Evolutionary conservation across 2,329 filamentous ascomycete genomes (phyloP).

Genomic region (Epichloe sibirici): DNA sequence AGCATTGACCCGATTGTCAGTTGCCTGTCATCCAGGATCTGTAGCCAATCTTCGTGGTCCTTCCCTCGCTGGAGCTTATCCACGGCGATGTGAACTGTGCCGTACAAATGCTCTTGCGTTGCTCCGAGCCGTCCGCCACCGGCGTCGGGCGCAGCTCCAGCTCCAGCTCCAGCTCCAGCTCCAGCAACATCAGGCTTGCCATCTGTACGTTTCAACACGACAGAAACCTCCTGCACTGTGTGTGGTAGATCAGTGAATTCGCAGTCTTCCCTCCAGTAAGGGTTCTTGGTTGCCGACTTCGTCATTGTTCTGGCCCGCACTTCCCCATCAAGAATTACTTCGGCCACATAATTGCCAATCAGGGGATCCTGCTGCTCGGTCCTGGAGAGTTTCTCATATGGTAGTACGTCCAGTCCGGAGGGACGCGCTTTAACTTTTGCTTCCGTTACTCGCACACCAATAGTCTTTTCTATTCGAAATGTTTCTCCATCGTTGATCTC

Average conservation of each 20-base stretch:
- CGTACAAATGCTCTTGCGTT: conserved; percentile 40
- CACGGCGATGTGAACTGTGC: conserved; percentile 70
- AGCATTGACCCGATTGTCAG: conserved; percentile 73
- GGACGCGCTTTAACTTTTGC: conserved; percentile 41
- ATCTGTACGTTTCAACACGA: conserved; percentile 58
- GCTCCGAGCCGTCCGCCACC: background rate
- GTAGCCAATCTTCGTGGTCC: conserved; percentile 81
- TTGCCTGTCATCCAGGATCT: conserved; percentile 62
- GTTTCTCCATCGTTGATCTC: conserved; percentile 32
- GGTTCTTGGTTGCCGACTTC: conserved; percentile 58
- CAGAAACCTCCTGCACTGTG: conserved; percentile 53
- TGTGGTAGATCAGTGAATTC: conserved; percentile 65
- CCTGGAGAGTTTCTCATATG: conserved; percentile 11
- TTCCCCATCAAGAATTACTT: conserved; percentile 70
- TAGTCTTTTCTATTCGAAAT: conserved; percentile 50
- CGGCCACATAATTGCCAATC: conserved; percentile 62
- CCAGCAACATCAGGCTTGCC: conserved; percentile 33
- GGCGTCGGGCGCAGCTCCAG: conserved; percentile 19
- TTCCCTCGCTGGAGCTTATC: conserved; percentile 66
- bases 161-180: conserved; percentile 13
- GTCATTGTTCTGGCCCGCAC: conserved; percentile 63
- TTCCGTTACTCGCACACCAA: conserved; percentile 47
- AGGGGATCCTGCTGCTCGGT: conserved; percentile 28
- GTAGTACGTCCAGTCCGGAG: conserved; percentile 11
- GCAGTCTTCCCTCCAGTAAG: conserved; percentile 74